phyloP scores from a whole-genome alignment of 1,139 yeast genomes.

The Pichia sp. region DNA sequence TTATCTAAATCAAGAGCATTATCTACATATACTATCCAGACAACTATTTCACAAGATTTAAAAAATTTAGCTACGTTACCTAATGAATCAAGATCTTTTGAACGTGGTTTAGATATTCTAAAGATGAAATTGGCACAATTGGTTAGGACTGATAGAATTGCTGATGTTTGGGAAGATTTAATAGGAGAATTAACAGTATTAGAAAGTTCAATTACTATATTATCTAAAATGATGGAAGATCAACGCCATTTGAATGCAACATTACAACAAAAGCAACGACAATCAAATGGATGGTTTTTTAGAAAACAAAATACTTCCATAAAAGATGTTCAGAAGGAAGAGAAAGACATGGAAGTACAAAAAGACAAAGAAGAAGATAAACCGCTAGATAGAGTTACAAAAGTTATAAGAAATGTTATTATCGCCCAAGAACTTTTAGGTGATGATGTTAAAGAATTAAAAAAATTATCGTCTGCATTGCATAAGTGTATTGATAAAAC shows the following conservation, averaged over 20 bases:
- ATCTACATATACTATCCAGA: slow-evolving; percentile 10
- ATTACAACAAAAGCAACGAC: not conserved
- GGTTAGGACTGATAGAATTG: slow-evolving; percentile 14
- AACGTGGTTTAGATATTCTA: slow-evolving; percentile 13
- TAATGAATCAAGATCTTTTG: slow-evolving; percentile 13
- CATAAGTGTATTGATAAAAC: slow-evolving; percentile 6
- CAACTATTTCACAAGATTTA: slow-evolving; percentile 9
- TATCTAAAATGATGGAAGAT: slow-evolving; percentile 11
- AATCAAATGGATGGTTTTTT: slow-evolving; percentile 4
- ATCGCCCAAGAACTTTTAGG: slow-evolving; percentile 14
- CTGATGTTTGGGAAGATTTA: slow-evolving; percentile 19
- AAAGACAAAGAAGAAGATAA: not conserved
- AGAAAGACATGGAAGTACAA: not conserved
- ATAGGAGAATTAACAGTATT: slow-evolving; percentile 16
- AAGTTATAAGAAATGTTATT: slow-evolving; percentile 15
- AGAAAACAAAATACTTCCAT: not conserved
- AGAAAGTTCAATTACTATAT: slow-evolving; percentile 9
- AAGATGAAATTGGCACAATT: slow-evolving; percentile 12
- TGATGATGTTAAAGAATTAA: slow-evolving; percentile 17
- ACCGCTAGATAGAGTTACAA: slow-evolving; percentile 11
- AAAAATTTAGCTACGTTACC: slow-evolving; percentile 1
- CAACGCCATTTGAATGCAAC: slow-evolving; percentile 1
- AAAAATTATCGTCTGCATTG: slow-evolving; percentile 8
- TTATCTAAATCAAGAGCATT: slow-evolving; percentile 9
- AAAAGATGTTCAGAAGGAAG: not conserved